Conservation (phyloP, 768 basidiomycete species). For the Inosperma sp. region DNA sequence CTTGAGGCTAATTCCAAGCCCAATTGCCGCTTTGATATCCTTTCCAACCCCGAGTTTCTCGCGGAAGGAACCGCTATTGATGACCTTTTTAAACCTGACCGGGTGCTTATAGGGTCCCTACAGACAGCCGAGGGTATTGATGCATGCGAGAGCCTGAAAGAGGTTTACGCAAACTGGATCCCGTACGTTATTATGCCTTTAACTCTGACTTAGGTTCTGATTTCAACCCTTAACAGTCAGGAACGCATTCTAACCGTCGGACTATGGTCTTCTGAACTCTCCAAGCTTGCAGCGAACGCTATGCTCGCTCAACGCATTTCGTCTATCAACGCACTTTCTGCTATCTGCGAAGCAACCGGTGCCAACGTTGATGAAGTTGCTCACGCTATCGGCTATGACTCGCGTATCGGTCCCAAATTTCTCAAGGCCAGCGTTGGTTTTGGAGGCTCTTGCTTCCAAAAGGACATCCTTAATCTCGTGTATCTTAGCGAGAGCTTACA, state of each 20-base stretch:
- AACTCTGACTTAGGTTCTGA: not conserved
- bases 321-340: conserved; percentile 95
- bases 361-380: conserved; percentile 99
- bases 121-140: conserved; percentile 80
- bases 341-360: conserved; percentile 97
- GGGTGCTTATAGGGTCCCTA: conserved; percentile 95
- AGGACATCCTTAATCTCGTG: conserved; percentile 98
- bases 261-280: conserved; percentile 96
- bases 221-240: conserved; percentile 36
- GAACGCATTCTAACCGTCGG: conserved; percentile 90
- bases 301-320: conserved; percentile 99
- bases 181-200: conserved; percentile 52
- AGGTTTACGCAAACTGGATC: conserved; percentile 97
- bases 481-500: conserved; percentile 94
- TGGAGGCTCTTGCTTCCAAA: conserved; percentile 99
- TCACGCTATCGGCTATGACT: conserved; percentile 88
- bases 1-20: conserved; percentile 96
- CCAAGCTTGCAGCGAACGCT: conserved; percentile 98
- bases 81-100: conserved; percentile 87
- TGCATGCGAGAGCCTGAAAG: conserved; percentile 70
- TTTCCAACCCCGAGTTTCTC: conserved; percentile 99
- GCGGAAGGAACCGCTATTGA: conserved; percentile 95
- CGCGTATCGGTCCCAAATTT: conserved; percentile 92
- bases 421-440: conserved; percentile 94
- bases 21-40: conserved; percentile 90